Conservation (phyloP, 805 yeast genomes). For the Yarrowia sp. region DNA sequence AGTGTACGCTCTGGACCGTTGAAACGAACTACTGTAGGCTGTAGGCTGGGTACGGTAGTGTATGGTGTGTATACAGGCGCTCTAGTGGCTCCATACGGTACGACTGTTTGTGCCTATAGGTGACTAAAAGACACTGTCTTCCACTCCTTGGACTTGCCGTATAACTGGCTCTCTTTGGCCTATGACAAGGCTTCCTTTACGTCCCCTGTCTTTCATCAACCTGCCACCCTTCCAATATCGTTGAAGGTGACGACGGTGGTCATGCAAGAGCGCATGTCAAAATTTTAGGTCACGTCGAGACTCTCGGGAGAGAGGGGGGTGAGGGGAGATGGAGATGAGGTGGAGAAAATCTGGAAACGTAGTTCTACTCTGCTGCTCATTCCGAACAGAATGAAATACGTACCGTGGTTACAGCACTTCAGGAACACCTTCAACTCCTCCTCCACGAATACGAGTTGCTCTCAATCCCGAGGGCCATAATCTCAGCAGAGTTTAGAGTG, state of each 20-base stretch:
- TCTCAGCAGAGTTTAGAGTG: slow-evolving; percentile 20
- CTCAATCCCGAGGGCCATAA: slow-evolving; percentile 7
- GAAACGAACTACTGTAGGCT: too few species aligned
- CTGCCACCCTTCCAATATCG: slow-evolving; percentile 21
- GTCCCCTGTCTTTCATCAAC: slow-evolving; percentile 6
- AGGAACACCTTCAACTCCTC: neutral
- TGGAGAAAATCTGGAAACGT: neutral
- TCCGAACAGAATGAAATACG: neutral
- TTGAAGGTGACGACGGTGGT: slow-evolving; percentile 26
- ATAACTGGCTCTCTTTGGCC: neutral
- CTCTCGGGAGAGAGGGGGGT: neutral
- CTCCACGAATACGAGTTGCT: neutral
- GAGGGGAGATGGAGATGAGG: too few species aligned
- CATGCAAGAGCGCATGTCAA: slow-evolving; percentile 25
- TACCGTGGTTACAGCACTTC: neutral
- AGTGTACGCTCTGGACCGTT: too few species aligned
- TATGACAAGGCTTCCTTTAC: slow-evolving; percentile 4
- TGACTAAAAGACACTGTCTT: too few species aligned
- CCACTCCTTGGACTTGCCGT: neutral
- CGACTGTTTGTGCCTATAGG: too few species aligned
- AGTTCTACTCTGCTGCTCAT: too few species aligned
- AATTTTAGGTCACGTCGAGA: slow-evolving; percentile 10
- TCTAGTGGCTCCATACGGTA: too few species aligned
- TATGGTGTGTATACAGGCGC: too few species aligned
- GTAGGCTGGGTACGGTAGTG: too few species aligned